Evolutionary conservation across 2,329 filamentous ascomycete genomes (phyloP), one percentile per base, ranked within the genome.

Genomic region (Chaetomiaceae sp.): DNA sequence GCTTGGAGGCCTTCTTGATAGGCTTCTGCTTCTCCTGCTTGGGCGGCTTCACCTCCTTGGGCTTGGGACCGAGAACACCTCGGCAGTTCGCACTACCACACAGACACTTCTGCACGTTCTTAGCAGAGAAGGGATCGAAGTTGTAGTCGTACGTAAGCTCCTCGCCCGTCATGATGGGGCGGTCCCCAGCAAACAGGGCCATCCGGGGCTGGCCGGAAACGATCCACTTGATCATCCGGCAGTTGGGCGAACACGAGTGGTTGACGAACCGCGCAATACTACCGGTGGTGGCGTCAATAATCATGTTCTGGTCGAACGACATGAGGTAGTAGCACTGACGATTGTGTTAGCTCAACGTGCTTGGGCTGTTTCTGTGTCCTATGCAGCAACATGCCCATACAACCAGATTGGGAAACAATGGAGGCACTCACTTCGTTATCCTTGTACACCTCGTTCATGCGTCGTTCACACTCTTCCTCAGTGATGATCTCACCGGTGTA

Each of bases 401-500:
- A n/a, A n/a, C n/a, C n/a, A n/a, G n/a, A n/a, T n/a, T n/a, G n/a
- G n/a, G n/a, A 32, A 10, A 10, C 40, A 22, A 19, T 22, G 22
- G 19, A 43, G 26, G 17, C 65, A 26, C 80, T 65, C 65, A 95
- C 89, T 69, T 93, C 84, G 58, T 95, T 95, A 62, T 95, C 79
- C 65, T 93, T 94, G 71, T 98, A 98, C 49, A 86, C 78, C 52
- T 91, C 85, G 49, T 86, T 88, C 90, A 97, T 96, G 45, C 93
- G 83, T 38, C 86, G 79, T 63, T 97, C 89, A 61, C 90, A 95
- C 64, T 98, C 93, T 24, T 84, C 83, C 61, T 95, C 88, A 0
- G 89, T 96, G 60, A 98, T 95, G 57, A 98, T 96, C 67, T 98
- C 93, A 33, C 93, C 93, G 0, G 90, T 91, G 62, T 98, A 98